Evolutionary conservation across 2,329 filamentous ascomycete genomes (phyloP), one percentile per base, ranked within the genome.

Genomic region (Colletotrichum gigasporum): DNA sequence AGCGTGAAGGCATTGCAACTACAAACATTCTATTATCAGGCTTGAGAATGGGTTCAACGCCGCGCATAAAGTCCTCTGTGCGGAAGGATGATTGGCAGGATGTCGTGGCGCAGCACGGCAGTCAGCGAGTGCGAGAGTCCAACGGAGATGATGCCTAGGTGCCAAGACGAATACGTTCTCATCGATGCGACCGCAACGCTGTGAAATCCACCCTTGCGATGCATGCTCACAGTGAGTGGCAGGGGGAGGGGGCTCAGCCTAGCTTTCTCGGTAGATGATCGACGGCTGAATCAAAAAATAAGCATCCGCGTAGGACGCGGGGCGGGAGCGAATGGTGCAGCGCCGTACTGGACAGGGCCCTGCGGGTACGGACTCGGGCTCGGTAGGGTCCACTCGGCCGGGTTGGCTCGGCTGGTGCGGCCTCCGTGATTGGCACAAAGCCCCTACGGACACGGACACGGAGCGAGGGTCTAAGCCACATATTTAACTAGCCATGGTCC

Each of bases 381-480:
- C n/a, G 24, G 4, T 12, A 4, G 20, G 30, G 16, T 12, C 50
- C 35, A 42, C 37, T 20, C 52, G 42, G 20, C 41, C 42, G 52
- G 54, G 16, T 18, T 22, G 20, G 37, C 12, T n/a, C 35, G 24
- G 30, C 16, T 30, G 7, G 20, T 39, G 14, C 12, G n/a, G 22
- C 9, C 4, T 3, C 41, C 32, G 11, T n/a, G 30, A 34, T 42
- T 48, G 52, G 58, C 20, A 32, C 18, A 20, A 12, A 11, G 22
- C 4, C 9, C 59, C 59, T 62, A 58, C 59, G 52, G 59, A 62
- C 59, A 58, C 59, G 59, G 59, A 58, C 34, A 50, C 59, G 59
- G 59, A 42, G 11, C 5, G 5, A 3, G 11, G 3, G 18, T 50
- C 28, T 30, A 58, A 44, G 52, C 53, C 44, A 35, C 52, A 20